A percentile compares a stretch with the other conserved stretches of the same genome.
phyloP scores from a whole-genome alignment of 1,139 yeast genomes.

The Citeromyces siamensis region DNA sequence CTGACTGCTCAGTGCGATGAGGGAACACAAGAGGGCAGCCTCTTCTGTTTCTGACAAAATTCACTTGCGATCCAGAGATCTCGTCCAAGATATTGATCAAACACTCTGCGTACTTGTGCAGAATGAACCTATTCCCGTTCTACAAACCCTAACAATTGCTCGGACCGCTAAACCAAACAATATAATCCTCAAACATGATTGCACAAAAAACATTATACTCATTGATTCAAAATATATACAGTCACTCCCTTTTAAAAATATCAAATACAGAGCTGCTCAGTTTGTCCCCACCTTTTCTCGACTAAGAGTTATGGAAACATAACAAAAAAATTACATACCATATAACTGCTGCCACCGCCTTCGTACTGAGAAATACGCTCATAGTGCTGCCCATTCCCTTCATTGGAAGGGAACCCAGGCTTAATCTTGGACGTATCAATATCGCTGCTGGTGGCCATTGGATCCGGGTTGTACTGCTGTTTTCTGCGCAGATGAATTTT shows the following conservation, averaged over 20 bases:
- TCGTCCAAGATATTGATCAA: no score
- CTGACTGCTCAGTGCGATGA: no score
- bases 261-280: conserved; percentile 3
- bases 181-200: no score
- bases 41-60: no score
- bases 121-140: no score
- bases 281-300: conserved; percentile 5
- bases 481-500: conserved; percentile 20
- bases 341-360: conserved; percentile 51
- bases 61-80: no score
- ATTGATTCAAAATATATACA: background rate
- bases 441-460: conserved; percentile 16
- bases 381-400: conserved; percentile 11
- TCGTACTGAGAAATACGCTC: conserved; percentile 48
- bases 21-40: no score
- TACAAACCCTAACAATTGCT: no score
- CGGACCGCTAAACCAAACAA: no score
- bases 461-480: conserved; percentile 19
- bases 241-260: background rate
- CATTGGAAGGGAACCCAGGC: conserved; percentile 26
- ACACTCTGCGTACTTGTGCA: no score
- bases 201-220: no score
- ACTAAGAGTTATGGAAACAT: conserved; percentile 13
- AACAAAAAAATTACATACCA: conserved; percentile 34
- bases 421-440: conserved; percentile 22